These are phyloP conservation scores for Yamadazyma spencermartinsiae DNA, from an alignment of 1,139 yeast species.

Conservation along the genomic window DNA sequence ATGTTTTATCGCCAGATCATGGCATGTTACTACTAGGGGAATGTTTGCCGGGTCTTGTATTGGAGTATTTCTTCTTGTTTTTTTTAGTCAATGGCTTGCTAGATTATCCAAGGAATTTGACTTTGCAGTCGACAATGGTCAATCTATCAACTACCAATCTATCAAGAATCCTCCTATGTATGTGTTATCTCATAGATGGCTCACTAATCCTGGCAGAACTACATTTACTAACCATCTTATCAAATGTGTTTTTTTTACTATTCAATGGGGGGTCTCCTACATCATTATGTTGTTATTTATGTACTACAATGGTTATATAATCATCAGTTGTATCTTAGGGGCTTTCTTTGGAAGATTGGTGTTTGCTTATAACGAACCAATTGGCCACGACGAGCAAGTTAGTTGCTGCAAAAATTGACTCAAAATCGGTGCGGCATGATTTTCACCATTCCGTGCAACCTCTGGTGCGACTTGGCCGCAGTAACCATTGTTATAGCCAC, in stretches of 20 bases:
- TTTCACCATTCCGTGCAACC: neutral
- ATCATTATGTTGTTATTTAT: slow-evolving; percentile 69
- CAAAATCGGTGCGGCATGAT: neutral
- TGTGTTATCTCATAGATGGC: slow-evolving; percentile 45
- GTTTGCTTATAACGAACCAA: slow-evolving; percentile 46
- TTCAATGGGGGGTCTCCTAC: slow-evolving; percentile 65
- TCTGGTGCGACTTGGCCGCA: too few species aligned
- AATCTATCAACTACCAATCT: neutral
- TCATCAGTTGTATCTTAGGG: slow-evolving; percentile 62
- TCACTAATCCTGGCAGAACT: slow-evolving; percentile 28
- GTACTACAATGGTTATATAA: slow-evolving; percentile 72
- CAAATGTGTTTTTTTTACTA: slow-evolving; percentile 48
- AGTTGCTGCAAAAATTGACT: slow-evolving; percentile 17
- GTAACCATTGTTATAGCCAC: neutral
- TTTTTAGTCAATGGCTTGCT: slow-evolving; percentile 58
- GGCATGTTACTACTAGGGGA: slow-evolving; percentile 63
- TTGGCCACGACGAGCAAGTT: slow-evolving; percentile 25
- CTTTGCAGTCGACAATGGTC: neutral
- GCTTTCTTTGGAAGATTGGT: slow-evolving; percentile 58
- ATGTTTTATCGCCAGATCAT: slow-evolving; percentile 61
- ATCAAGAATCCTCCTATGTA: slow-evolving; percentile 24
- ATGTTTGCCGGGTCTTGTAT: slow-evolving; percentile 73
- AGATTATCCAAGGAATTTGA: slow-evolving; percentile 58
- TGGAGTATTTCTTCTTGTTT: slow-evolving; percentile 59
- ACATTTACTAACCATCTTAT: slow-evolving; percentile 48